Base-by-base conservation (phyloP, 305 asterid genomes). In the Rubia peregrina region DNA sequence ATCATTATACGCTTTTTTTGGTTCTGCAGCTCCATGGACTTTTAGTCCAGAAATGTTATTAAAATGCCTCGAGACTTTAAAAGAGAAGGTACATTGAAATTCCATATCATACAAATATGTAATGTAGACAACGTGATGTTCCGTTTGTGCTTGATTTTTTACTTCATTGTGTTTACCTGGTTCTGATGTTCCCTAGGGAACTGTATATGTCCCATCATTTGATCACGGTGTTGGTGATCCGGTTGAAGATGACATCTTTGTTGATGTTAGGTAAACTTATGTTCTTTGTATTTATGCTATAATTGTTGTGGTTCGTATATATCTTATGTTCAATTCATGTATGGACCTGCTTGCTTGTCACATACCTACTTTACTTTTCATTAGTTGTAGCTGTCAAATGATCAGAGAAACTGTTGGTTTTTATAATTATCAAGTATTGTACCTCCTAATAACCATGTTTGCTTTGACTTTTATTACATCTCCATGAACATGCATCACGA, bases 141-240 rank as follows among this genome's bases (percentile, higher is more conserved):
- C 36, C 5, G 6, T 51, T 16, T 38, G 30, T 48, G 30, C 69
- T 64, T 10, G 12, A 16, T 59, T 13, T 38, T 61, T 9, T 13
- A 13, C 40, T 67, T 24, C 40, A 75, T 17, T 19, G 38, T 11
- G 7, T 33, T 21, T 65, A 7, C 40, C 26, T 30, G 65, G 22
- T 69, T 53, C 68, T 61, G 65, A 22, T 61, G 46, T 57, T 74
- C 62, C 33, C 14, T 80, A 94, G 98, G 98, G 99, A 77, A 87
- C 90, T 38, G 96, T 85, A 33, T 91, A 79, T 77, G 94, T 73
- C 78, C 98, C 99, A 75, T 89, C 98, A 42, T 94, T 94, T 74
- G 87, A 94, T 86, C 99, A 94, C 76, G 98, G 99, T 71, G 89
- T 88, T 70, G 99, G 99, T 71, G 97, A 94, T 82, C 99, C 99